Evolutionary conservation across 805 yeast species (phyloP), one percentile per base, ranked within the genome.

Genomic region (Komagataella kurtzmanii): DNA sequence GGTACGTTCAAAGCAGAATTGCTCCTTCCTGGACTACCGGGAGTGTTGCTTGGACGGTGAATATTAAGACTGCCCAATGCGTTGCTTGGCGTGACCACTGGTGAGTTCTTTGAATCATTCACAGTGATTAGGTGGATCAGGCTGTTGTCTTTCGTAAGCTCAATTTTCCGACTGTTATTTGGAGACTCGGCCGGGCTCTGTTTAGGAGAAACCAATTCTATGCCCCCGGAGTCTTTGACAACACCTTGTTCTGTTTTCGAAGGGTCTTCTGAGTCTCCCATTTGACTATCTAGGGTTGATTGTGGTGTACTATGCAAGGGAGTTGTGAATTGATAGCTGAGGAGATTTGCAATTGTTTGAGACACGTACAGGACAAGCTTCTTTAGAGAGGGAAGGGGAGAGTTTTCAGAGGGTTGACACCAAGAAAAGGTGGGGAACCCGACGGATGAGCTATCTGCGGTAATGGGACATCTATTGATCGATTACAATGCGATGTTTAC

Each of bases 121-220:
- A 30, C 40, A 14, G 40, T 30, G 40, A 30, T 30, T 30, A 30
- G 40, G 40, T 30, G 40, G 2, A 30, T 30, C 14, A 30, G 40
- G 40, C 40, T 30, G 40, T 30, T 30, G 40, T 30, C 40, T 30
- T 30, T 30, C 2, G 40, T 30, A 30, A 30, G 40, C 14, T 30
- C 40, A 10, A 30, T 30, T 30, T 30, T 30, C 5, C 40, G 40
- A 30, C 40, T 30, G 40, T 14, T 10, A 30, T 30, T 30, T 14
- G 40, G 40, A 30, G 40, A 30, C 4, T 30, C 40, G 14, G 40
- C 3, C 40, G 40, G 8, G 55, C 53, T 10, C 61, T 52, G 21
- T 55, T 49, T 14, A 57, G 51, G 14, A 46, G 24, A 3, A 55
- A 52, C 5, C 57, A 47, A 10, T 52, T 21, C 6, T 51, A 52